Evolutionary conservation across 441 rosid species (phyloP).

Genomic region (Monsonia emarginata): DNA sequence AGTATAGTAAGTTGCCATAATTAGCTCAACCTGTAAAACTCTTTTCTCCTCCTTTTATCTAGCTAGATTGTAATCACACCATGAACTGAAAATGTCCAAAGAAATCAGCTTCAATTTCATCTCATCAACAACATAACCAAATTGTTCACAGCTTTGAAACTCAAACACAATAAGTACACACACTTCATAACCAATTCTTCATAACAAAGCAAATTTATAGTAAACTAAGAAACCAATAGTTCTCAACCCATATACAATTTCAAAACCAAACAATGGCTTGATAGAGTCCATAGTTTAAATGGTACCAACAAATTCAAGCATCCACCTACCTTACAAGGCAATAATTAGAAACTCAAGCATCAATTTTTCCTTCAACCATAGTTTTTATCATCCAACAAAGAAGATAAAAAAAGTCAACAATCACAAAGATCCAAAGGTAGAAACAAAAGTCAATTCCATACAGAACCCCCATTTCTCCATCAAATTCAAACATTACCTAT

Average conservation of each 20-base stretch:
- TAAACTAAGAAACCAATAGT: neutral
- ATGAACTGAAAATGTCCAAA: constrained; percentile 23
- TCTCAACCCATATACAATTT: neutral
- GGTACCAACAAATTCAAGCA: no score
- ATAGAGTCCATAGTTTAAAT: no score
- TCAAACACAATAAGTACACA: no score
- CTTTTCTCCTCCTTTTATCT: constrained; percentile 13
- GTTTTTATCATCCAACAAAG: neutral
- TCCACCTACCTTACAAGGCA: no score
- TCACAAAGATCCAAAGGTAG: neutral
- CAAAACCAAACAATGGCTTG: no score
- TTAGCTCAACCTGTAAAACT: constrained; percentile 15
- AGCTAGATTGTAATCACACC: constrained; percentile 13
- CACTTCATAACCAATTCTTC: neutral
- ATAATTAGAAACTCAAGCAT: no score
- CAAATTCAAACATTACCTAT: constrained; percentile 3
- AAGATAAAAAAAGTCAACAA: neutral
- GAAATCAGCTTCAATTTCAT: constrained; percentile 10
- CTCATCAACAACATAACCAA: neutral
- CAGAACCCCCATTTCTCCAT: neutral
- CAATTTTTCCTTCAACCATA: neutral
- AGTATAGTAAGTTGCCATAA: constrained; percentile 66
- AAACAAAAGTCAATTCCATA: neutral
- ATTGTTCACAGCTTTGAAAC: neutral
- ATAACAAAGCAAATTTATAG: neutral